Conservation (phyloP, 176 grass and related monocot species). For the Paspalum notatum region DNA sequence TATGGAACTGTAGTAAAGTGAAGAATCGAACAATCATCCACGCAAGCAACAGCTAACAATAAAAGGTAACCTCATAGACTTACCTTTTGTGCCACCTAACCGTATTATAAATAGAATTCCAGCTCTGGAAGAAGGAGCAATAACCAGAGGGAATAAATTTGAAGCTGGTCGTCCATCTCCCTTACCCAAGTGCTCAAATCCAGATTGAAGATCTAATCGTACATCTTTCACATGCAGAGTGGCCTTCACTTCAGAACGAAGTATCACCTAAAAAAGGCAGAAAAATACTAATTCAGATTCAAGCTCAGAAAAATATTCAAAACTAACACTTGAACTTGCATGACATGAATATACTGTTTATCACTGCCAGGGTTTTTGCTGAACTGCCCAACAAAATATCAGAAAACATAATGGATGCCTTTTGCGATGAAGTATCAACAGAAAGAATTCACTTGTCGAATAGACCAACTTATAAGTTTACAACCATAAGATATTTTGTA, state of each 20-base stretch:
- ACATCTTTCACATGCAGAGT: slow-evolving; percentile 80
- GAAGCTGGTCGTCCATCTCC: slow-evolving; percentile 72
- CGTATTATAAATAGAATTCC: slow-evolving; percentile 86
- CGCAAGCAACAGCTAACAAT: slow-evolving; percentile 4
- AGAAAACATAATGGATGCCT: slow-evolving; percentile 9
- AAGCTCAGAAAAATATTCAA: slow-evolving; percentile 11
- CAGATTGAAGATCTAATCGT: slow-evolving; percentile 83
- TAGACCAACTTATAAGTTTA: background rate
- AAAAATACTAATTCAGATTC: slow-evolving; percentile 39
- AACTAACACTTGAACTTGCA: background rate
- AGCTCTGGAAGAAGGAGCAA: slow-evolving; percentile 85
- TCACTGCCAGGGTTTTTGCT: slow-evolving; percentile 13
- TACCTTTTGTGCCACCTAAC: slow-evolving; percentile 67
- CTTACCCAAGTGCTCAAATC: slow-evolving; percentile 86
- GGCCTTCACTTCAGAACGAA: slow-evolving; percentile 94
- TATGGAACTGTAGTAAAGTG: background rate
- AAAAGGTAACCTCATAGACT: background rate
- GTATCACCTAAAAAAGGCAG: slow-evolving; percentile 61
- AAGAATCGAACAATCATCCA: background rate
- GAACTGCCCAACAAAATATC: slow-evolving; percentile 1
- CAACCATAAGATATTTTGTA: background rate
- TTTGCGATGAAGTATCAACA: slow-evolving; percentile 9
- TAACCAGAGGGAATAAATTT: slow-evolving; percentile 80
- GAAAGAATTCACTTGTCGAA: background rate
- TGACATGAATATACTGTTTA: slow-evolving; percentile 1